Evolutionary conservation across 2,329 filamentous ascomycete genomes (phyloP), one percentile per base, ranked within the genome.

Genomic region (Paecilomyces sp.): DNA sequence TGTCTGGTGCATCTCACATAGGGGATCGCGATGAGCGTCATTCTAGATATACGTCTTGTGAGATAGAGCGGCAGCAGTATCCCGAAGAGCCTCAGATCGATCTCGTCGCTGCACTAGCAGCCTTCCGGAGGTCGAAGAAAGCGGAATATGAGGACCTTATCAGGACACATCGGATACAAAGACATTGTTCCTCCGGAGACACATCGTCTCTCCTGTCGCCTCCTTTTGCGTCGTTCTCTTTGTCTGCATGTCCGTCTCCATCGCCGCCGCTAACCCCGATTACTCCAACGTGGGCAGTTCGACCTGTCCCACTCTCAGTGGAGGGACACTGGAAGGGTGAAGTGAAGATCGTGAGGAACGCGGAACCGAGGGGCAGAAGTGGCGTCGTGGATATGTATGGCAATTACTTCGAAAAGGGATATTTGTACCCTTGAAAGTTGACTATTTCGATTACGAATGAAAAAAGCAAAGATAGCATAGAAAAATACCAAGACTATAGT

Each of bases 311-410:
- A 2, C 67, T 71, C n/a, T 75, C 74, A 62, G 77, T 85, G 0
- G 81, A 84, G 59, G 84, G 84, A 0, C 79, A 83, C 63, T 87
- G 85, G 85, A 78, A 81, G 31, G 85, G 85, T 5, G 76, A 83
- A 34, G 79, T 87, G 25, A 82, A 82, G 57, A 77, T 87, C 31
- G 73, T 86, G n/a, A 74, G 83, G 36, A 77, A 78, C 63, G 65
- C 74, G 15, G 68, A 70, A 12, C 70, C 70, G 0, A 71, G 75
- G 57, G 66, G 69, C 11, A 72, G 77, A 57, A 77, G 68, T 55
- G 79, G 78, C 11, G 72, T 75, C 31, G 79, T 83, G 47, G 78
- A 80, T 66, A 80, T 79, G 65, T 83, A 81, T 69, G 81, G 81
- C 2, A 83, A 83, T 67, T 77, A 78, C 59, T 83, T 80, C 62